A percentile compares a stretch with the other conserved stretches of the same genome.
Conservation (phyloP, 2,329 filamentous ascomycete species). For the Hymenoscyphus salicellus region DNA sequence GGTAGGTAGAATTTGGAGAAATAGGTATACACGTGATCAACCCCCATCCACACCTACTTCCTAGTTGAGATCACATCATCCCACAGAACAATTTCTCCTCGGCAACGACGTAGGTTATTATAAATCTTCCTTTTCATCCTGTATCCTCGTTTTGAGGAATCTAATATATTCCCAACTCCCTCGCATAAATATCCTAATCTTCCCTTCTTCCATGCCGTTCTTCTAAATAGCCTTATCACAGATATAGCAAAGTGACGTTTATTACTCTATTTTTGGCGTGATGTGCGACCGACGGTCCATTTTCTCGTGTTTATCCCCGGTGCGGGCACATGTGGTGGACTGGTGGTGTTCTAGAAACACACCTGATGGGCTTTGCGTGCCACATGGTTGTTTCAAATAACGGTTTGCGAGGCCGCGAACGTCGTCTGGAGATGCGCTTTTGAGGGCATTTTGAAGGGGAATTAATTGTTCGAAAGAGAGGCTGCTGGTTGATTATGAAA, state of each 20-base stretch:
- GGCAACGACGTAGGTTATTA: not conserved
- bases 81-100: not conserved
- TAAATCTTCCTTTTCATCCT: not conserved
- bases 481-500: not conserved
- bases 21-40: too few relatives aligned
- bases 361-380: not conserved
- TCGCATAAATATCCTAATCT: not conserved
- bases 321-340: not conserved
- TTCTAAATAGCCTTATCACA: not conserved
- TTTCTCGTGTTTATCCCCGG: not conserved
- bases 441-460: not conserved
- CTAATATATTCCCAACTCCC: not conserved
- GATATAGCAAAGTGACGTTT: not conserved
- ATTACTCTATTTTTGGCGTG: not conserved
- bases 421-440: not conserved
- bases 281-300: not conserved
- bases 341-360: not conserved
- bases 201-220: not conserved
- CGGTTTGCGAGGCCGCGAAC: not conserved
- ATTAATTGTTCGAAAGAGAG: too few relatives aligned
- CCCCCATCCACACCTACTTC: not conserved
- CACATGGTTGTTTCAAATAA: conserved; percentile 6
- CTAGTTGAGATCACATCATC: not conserved
- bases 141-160: not conserved
- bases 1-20: too few relatives aligned